Evolutionary conservation across 2,329 filamentous ascomycete species (phyloP).

Genomic region (Ophiostoma montium): DNA sequence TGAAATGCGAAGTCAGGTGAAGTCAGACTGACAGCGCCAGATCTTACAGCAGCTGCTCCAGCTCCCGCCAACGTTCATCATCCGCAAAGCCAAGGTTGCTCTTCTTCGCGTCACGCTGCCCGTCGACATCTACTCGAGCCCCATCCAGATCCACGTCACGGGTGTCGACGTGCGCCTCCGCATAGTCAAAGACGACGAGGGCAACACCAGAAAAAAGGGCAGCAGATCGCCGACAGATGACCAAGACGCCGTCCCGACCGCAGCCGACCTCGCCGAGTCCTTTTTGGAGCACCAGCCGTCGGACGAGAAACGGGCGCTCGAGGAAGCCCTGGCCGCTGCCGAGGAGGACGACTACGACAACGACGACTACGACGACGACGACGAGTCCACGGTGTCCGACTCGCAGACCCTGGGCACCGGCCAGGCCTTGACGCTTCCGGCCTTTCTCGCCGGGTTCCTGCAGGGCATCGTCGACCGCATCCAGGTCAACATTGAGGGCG

Average conservation of each 20-base stretch:
- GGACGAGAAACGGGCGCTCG: slow-evolving; percentile 51
- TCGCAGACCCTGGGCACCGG: slow-evolving; percentile 46
- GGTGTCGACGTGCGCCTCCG: slow-evolving; percentile 60
- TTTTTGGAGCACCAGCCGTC: slow-evolving; percentile 60
- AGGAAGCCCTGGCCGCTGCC: slow-evolving; percentile 52
- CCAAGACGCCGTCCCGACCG: slow-evolving; percentile 42
- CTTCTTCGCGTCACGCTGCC: slow-evolving; percentile 71
- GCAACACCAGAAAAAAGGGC: background rate
- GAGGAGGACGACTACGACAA: slow-evolving; percentile 3
- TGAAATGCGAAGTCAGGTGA: too few species aligned
- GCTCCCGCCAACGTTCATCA: slow-evolving; percentile 56
- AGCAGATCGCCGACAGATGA: slow-evolving; percentile 19
- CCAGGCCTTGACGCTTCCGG: slow-evolving; percentile 52
- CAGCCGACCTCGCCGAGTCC: slow-evolving; percentile 60
- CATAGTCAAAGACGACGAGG: slow-evolving; percentile 21
- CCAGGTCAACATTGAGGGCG: slow-evolving; percentile 49
- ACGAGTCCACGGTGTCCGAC: slow-evolving; percentile 30
- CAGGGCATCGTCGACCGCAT: slow-evolving; percentile 61
- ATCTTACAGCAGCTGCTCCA: slow-evolving; percentile 64
- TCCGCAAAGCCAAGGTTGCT: slow-evolving; percentile 61
- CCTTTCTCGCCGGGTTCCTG: slow-evolving; percentile 56
- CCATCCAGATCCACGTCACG: slow-evolving; percentile 69
- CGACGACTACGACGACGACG: slow-evolving; percentile 17
- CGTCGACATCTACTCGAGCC: slow-evolving; percentile 73
- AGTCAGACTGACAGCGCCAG: too few species aligned